Base-by-base conservation (phyloP, 202 grass and related monocot species). In the Musa balbisiana region DNA sequence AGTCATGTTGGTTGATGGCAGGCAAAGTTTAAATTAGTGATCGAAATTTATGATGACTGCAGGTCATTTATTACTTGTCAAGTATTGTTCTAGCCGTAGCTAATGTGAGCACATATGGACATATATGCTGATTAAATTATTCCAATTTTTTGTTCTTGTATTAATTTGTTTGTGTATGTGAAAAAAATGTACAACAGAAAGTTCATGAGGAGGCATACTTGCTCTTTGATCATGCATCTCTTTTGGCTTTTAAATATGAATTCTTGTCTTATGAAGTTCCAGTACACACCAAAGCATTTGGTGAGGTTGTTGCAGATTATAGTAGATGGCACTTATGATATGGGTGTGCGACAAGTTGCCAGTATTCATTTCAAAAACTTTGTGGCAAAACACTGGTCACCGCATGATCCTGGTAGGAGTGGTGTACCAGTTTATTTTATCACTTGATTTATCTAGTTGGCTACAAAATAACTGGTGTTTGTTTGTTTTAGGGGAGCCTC, bases 361-460 rank as follows among this genome's bases (percentile, higher is more conserved):
- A 97, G 93, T 75, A 93, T 97, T 71, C 93, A 97, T 88, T 97
- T 97, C 78, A 97, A 97, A 76, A 97, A 97, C 53, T 97, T 97
- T 81, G 80, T 97, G 71, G 88, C 93, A 12, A 97, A 93, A 67
- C 91, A 97, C 52, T 97, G 93, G 93, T 97, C 84, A 56, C 88
- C 90, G 60, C 84, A 73, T 77, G 90, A 91, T 74, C 84, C 82
- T 23, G 86, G 88, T 92, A 84, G 77, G 49, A 76, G 53, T 56
- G 33, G 33, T 6, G 33, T 43, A 6, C 33, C 33, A 43, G 33
- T 43, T 43, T 43, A 43, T 43, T 6, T 43, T 43, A 8, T 65
- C 77, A 21, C 67, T 69, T 74, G 65, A 33, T 67, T 23, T 75
- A 75, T 11, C 73, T 8, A 51, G 62, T 43, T 6, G 65, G 26